Base-by-base conservation (phyloP, 1,284 basidiomycete species). In the Xanthoconium separans region DNA sequence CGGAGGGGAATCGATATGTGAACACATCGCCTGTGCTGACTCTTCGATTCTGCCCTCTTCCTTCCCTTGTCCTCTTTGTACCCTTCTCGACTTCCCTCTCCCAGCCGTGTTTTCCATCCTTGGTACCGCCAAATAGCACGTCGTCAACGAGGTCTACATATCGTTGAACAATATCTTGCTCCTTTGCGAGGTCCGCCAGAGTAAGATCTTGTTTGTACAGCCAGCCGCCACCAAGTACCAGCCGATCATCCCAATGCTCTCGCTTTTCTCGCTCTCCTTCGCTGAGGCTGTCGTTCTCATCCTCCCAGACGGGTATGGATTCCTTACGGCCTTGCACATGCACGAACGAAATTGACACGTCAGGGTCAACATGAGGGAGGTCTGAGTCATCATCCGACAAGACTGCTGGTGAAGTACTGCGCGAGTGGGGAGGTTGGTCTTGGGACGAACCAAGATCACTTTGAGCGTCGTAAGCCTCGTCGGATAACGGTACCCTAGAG, bases 171-270 rank as follows among this genome's bases (percentile, higher is more conserved):
- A 80, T 75, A 2, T 70, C 69, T 53, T 78, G 72, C 66, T 93
- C 89, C 62, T 77, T 78, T 50, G 45, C 64, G 44, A 93, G 69
- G 31, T 84, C 77, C 16, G 70, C 70, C 16, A 87, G 71, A 36
- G 62, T 73, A 47, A 92, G 63, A 58, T 89, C 85, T 58, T 83
- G 81, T 50, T 72, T 77, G 65, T 95, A 95, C 43, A 93, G 66
- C 86, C 88, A 92, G 4, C 91, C 91, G 18, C 83, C 83, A 24
- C 85, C 85, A 6, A 91, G 73, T 0, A 90, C 84, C 6, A 92
- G 77, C 20, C 83, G 76, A 63, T 91, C 87, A 62, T 92, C 91
- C 90, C 90, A 93, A 15, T 77, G 72, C 57, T 87, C 85, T 42
- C 78, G 76, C 66, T 83, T 82, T 61, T 82, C 77, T 46, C 74